These are phyloP conservation scores for Lactarius evosmus DNA, from an alignment of 768 basidiomycete genomes.

Conservation along the genomic window DNA sequence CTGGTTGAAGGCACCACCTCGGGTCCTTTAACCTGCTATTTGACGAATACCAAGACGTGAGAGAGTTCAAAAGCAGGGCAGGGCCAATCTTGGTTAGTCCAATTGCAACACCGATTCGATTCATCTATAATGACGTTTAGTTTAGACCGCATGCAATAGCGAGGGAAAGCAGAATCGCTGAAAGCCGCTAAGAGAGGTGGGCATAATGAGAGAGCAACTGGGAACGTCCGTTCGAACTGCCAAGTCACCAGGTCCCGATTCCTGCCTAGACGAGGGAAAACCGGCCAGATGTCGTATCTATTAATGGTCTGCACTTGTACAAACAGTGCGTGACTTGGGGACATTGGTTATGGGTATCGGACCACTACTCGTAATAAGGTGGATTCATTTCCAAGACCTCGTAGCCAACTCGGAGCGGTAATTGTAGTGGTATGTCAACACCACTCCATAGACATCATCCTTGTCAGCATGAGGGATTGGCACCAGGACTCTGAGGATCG, in stretches of 20 bases:
- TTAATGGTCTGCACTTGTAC: too few relatives aligned
- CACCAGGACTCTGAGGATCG: not conserved
- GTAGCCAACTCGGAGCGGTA: not conserved
- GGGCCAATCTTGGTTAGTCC: not conserved
- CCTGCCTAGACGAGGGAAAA: not conserved
- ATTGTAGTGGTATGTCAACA: not conserved
- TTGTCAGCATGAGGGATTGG: not conserved
- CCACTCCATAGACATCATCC: not conserved
- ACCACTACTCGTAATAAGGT: not conserved
- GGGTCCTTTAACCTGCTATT: not conserved
- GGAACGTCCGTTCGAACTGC: not conserved
- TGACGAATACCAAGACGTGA: not conserved
- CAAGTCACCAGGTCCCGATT: not conserved
- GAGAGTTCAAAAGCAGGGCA: not conserved
- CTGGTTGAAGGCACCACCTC: constrained; percentile 2
- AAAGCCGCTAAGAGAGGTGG: not conserved
- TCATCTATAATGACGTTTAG: not conserved
- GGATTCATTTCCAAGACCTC: not conserved
- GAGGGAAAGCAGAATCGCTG: not conserved
- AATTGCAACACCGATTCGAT: not conserved
- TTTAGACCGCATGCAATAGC: not conserved
- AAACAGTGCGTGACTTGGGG: not conserved
- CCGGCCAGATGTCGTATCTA: too few relatives aligned
- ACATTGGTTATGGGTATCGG: too few relatives aligned
- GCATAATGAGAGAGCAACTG: not conserved